Evolutionary conservation across 2,329 filamentous ascomycete genomes (phyloP), one percentile per base, ranked within the genome.

Genomic region (Aciculosporium take): DNA sequence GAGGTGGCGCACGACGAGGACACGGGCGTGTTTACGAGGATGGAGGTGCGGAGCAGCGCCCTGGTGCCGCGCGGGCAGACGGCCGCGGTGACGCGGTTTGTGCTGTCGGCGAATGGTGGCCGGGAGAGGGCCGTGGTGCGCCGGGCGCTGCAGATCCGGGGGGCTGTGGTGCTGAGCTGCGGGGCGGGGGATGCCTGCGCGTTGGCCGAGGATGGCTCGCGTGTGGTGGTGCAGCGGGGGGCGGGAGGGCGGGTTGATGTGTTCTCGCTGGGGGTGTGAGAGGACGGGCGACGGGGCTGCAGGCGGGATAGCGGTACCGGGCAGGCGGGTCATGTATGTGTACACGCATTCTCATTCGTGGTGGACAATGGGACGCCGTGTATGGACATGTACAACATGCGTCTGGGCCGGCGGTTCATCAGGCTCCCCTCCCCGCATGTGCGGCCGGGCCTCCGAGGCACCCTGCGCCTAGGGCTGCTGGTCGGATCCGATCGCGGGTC

Each of bases 161-260:
- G 42, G 7, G 37, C 33, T 10, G 29, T 25, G 6, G 38, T 44
- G 8, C n/a, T 36, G 42, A 25, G 27, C 21, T 37, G 42, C 8
- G 33, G 27, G 23, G 25, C 36, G n/a, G 37, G 31, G 4, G 42
- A 40, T 18, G 42, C 41, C 20, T 30, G 32, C 33, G 42, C 38
- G 4, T 34, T 44, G 27, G 41, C 42, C 7, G 24, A 38, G 7
- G 42, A 41, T 18, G 42, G 42, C 18, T 32, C 27, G 42, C 20
- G 41, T 21, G 29, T 41, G 32, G 31, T 44, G 27, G 38, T 41
- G 38, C 42, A 40, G 27, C 27, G 31, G 21, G 42, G 27, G n/a
- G 4, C 25, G 7, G 29, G 21, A 21, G 41, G 33, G 9, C 41
- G 29, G 38, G 20, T 44, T 8, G 42, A 44, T 23, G 33, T 44